Base-by-base conservation (phyloP, 139 green algal genomes). In the Chlamydomonas incerta region DNA sequence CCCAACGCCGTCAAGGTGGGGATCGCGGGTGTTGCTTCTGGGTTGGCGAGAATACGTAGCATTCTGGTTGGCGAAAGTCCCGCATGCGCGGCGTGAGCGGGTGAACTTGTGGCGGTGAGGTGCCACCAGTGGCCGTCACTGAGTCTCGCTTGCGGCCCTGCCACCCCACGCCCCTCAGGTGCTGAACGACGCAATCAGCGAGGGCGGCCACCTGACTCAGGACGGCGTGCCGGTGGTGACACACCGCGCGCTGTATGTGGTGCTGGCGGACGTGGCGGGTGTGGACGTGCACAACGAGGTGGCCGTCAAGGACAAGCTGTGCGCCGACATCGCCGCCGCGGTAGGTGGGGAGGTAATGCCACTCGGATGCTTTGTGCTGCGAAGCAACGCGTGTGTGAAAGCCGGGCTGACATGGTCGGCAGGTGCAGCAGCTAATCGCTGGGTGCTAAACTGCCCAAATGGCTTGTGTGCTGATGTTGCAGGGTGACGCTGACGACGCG, bases 161-260 rank as follows among this genome's bases (percentile, higher is more conserved):
- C 41, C 41, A 50, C 41, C 8, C 41, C 41, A 50, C 41, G 41
- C 41, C 41, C 41, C 41, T 8, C 41, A 50, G 41, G 80, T 86
- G 6, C 55, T 86, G 3, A 66, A 74, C 33, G 18, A n/a, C 5
- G 80, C 80, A 1, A 13, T 74, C 26, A 72, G 52, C 1, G 80
- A 86, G 52, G 23, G 52, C 52, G 80, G 80, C 4, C 80, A 86
- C 68, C 68, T 86, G 55, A 55, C 70, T 20, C 67, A 68, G 35
- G 31, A 86, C 80, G 80, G 80, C 26, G 23, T 3, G 52, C 33
- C 67, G 0, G 55, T 86, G 24, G 35, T 35, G 23, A 65, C 80
- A 0, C 6, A 60, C 6, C 20, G 34, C 21, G 80, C 80, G 34
- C 52, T 71, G 18, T 86, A 70, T 55, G 26, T 85, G 3, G 9